A percentile compares a stretch with the other conserved stretches of the same genome.
Conservation (phyloP, 768 basidiomycete species). For the Boletus pseudo-olivaceus region DNA sequence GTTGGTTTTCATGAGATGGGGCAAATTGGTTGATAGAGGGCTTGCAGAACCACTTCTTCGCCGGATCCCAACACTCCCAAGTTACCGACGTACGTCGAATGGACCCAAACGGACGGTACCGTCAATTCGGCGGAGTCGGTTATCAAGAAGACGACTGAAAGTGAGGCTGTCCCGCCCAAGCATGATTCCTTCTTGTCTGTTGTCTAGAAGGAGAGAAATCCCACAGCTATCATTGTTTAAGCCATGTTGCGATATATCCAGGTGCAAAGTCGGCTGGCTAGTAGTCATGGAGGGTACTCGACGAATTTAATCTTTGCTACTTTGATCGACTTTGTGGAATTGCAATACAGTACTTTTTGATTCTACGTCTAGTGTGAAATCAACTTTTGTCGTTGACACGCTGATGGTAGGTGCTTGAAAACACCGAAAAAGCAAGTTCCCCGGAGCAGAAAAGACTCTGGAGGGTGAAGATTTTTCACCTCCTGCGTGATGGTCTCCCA, state of each 20-base stretch:
- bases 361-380: slow-evolving; percentile 1
- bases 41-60: slow-evolving; percentile 9
- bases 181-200: background rate
- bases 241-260: background rate
- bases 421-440: background rate
- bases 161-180: background rate
- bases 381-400: background rate
- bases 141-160: slow-evolving; percentile 5
- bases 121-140: slow-evolving; percentile 4
- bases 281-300: background rate
- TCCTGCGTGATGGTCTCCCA: slow-evolving; percentile 67
- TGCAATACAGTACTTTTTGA: slow-evolving; percentile 15
- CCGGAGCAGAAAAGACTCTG: background rate
- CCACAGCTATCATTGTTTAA: background rate
- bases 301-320: background rate
- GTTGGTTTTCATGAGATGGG: background rate
- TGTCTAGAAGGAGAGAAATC: slow-evolving; percentile 7
- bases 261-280: background rate
- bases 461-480: slow-evolving; percentile 36
- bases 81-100: slow-evolving; percentile 17
- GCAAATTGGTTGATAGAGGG: background rate
- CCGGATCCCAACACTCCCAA: slow-evolving; percentile 10
- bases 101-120: slow-evolving; percentile 1
- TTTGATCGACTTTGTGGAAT: background rate
- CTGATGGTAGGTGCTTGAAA: background rate